phyloP scores from a whole-genome alignment of 2,329 filamentous ascomycete species.

The Hypoxylon rubiginosum region DNA sequence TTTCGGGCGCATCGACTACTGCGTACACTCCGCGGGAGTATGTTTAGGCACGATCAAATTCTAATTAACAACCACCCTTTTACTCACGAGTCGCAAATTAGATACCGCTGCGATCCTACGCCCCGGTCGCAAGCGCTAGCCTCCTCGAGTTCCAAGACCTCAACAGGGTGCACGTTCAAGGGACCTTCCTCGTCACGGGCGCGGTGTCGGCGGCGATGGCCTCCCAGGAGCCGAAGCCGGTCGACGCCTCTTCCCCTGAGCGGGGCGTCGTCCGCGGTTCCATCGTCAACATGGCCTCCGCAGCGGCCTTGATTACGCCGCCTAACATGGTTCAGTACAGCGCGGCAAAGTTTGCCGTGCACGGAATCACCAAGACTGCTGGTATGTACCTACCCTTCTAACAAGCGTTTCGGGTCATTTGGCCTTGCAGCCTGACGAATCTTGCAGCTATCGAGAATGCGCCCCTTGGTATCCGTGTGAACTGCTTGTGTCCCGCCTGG shows the following conservation, averaged over 20 bases:
- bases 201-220: constrained; percentile 21
- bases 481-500: constrained; percentile 29
- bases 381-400: constrained; percentile 19
- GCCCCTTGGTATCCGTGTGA: constrained; percentile 21
- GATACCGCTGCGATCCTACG: not conserved
- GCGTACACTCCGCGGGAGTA: constrained; percentile 38
- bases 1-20: constrained; percentile 42
- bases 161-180: constrained; percentile 24
- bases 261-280: constrained; percentile 22
- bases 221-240: constrained; percentile 19
- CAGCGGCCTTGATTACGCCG: not conserved
- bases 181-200: constrained; percentile 31
- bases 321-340: constrained; percentile 25
- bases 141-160: constrained; percentile 17
- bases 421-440: not conserved
- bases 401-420: not conserved
- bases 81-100: not conserved
- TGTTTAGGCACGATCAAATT: not conserved
- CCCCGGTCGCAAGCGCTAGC: not conserved
- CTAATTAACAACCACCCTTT: not conserved
- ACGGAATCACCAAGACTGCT: constrained; percentile 25
- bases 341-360: constrained; percentile 29
- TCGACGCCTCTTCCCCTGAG: not conserved
- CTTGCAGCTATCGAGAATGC: constrained; percentile 23
- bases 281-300: constrained; percentile 32